Evolutionary conservation across 2,329 filamentous ascomycete genomes (phyloP).

Genomic region (Leptographium wingfieldii): DNA sequence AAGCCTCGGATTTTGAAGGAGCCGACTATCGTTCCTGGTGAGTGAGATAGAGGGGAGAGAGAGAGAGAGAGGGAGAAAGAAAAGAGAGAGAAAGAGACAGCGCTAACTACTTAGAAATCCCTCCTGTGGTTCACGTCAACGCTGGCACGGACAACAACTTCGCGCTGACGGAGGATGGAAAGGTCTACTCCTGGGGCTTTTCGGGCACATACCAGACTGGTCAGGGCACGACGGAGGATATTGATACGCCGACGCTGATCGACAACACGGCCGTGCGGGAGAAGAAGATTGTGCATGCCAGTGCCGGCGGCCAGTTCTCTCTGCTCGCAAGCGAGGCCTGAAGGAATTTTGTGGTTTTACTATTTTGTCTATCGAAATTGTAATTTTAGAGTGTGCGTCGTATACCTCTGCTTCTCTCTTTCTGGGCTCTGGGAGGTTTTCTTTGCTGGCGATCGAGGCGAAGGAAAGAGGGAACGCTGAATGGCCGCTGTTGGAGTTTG

Average conservation of each 20-base stretch:
- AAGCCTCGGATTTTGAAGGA: conserved; percentile 59
- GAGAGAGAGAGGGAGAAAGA: background rate
- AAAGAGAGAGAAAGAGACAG: background rate
- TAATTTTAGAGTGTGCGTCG: background rate
- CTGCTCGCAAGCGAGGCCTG: conserved; percentile 38
- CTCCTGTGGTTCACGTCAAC: conserved; percentile 42
- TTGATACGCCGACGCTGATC: conserved; percentile 63
- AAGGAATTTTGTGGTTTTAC: no score
- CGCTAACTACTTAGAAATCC: conserved; percentile 22
- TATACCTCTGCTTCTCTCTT: background rate
- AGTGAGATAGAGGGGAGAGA: conserved; percentile 12
- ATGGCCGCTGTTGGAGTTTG: background rate
- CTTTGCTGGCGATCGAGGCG: no score
- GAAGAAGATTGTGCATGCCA: conserved; percentile 64
- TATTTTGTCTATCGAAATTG: background rate
- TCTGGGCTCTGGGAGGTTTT: background rate
- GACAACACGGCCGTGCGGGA: conserved; percentile 74
- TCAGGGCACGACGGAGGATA: conserved; percentile 64
- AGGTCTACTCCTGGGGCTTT: conserved; percentile 71
- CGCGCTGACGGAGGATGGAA: conserved; percentile 54
- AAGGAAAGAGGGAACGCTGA: no score
- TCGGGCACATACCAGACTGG: conserved; percentile 71
- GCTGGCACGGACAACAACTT: conserved; percentile 64
- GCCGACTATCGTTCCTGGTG: conserved; percentile 49
- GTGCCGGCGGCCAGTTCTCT: conserved; percentile 77